Evolutionary conservation across 768 basidiomycete genomes (phyloP).

Genomic region (Leccinum variicolor): DNA sequence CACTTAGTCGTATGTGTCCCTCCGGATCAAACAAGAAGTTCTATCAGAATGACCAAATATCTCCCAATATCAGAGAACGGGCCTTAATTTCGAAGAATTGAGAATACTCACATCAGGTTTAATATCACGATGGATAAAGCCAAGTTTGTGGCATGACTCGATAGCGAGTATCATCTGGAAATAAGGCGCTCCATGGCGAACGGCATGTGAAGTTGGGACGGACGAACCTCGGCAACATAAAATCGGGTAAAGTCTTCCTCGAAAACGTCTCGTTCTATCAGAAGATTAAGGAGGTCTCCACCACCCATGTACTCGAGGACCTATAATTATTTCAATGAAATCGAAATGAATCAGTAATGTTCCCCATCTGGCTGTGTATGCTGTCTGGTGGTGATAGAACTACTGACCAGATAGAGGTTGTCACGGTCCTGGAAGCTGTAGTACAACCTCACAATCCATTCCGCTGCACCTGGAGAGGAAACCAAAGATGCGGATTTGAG

Average conservation of each 20-base stretch:
- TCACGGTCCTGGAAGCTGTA: slow-evolving; percentile 97
- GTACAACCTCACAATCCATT: slow-evolving; percentile 92
- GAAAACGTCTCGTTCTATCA: slow-evolving; percentile 90
- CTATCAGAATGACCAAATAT: slow-evolving; percentile 39
- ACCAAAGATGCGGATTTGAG: slow-evolving; percentile 86
- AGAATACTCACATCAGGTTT: slow-evolving; percentile 75
- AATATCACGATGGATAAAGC: slow-evolving; percentile 98
- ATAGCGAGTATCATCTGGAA: slow-evolving; percentile 89
- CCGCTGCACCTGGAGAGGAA: slow-evolving; percentile 67
- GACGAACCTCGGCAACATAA: slow-evolving; percentile 85
- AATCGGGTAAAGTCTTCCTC: slow-evolving; percentile 90
- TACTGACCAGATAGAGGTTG: slow-evolving; percentile 86
- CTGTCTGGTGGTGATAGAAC: slow-evolving; percentile 30
- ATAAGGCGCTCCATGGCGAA: slow-evolving; percentile 26
- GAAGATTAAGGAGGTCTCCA: slow-evolving; percentile 91
- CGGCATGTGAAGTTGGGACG: slow-evolving; percentile 18
- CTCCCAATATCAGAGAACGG: slow-evolving; percentile 21
- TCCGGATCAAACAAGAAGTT: slow-evolving; percentile 94
- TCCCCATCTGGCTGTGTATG: slow-evolving; percentile 21
- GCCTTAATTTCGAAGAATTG: slow-evolving; percentile 28
- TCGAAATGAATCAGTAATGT: slow-evolving; percentile 50
- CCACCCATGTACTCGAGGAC: slow-evolving; percentile 95
- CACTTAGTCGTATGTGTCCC: slow-evolving; percentile 92
- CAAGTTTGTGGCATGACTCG: slow-evolving; percentile 88
- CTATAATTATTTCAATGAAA: slow-evolving; percentile 53